These are phyloP conservation scores for Kluyveromyces lactis DNA, from an alignment of 805 yeast species.

Conservation along the genomic window DNA sequence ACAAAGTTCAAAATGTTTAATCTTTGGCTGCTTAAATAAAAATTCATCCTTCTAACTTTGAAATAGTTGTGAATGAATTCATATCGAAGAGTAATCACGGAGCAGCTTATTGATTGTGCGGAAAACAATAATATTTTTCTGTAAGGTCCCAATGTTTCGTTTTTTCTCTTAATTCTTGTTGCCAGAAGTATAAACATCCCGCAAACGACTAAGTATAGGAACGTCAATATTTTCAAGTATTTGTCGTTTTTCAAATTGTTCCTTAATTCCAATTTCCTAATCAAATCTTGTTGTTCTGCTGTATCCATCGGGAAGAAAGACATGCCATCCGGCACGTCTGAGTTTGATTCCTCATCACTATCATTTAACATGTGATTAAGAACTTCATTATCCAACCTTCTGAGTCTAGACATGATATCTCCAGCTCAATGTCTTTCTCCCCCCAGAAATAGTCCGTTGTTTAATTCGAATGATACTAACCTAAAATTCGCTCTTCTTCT, in stretches of 20 bases:
- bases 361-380: conserved; percentile 6
- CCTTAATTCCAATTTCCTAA: conserved; percentile 18
- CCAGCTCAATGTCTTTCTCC: neutral
- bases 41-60: conserved; percentile 5
- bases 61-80: conserved; percentile 19
- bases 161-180: conserved; percentile 10
- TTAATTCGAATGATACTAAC: no score
- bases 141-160: neutral
- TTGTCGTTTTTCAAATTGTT: conserved; percentile 15
- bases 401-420: conserved; percentile 17
- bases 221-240: conserved; percentile 14
- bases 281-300: conserved; percentile 27
- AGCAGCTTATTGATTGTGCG: conserved; percentile 19
- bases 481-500: no score
- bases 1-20: conserved; percentile 16
- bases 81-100: conserved; percentile 22
- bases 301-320: conserved; percentile 20
- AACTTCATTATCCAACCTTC: conserved; percentile 14
- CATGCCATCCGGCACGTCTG: conserved; percentile 9
- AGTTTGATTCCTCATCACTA: conserved; percentile 5
- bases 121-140: conserved; percentile 7
- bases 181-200: conserved; percentile 19
- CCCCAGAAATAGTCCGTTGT: neutral
- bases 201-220: conserved; percentile 16
- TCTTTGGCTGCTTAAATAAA: conserved; percentile 9